A percentile compares a stretch with the other conserved stretches of the same genome.
Conservation (phyloP, 1,139 yeast genomes). For the Zygotorulaspora mrakii region DNA sequence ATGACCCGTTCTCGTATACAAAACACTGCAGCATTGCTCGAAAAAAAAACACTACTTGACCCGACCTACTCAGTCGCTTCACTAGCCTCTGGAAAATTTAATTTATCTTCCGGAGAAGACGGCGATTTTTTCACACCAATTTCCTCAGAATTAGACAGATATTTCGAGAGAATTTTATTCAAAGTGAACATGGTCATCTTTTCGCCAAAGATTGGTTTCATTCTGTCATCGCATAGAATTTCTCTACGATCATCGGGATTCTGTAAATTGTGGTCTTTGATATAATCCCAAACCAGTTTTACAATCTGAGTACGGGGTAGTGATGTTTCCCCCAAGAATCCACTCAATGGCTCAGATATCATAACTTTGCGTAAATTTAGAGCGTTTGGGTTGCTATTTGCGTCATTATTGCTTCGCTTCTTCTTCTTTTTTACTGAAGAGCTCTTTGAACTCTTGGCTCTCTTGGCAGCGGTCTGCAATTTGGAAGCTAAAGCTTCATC, state of each 20-base stretch:
- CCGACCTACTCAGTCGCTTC: not conserved
- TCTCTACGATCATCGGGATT: slow-evolving; percentile 65
- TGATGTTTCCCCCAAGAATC: slow-evolving; percentile 44
- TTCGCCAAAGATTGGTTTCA: slow-evolving; percentile 58
- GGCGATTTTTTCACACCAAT: slow-evolving; percentile 1
- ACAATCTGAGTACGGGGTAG: slow-evolving; percentile 69
- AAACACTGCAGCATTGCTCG: too few species aligned
- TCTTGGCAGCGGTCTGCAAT: slow-evolving; percentile 15
- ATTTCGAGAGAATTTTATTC: slow-evolving; percentile 58
- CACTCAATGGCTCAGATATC: slow-evolving; percentile 51
- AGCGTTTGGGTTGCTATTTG: slow-evolving; percentile 20
- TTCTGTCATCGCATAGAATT: slow-evolving; percentile 62
- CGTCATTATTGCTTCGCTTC: slow-evolving; percentile 17
- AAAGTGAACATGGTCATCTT: slow-evolving; percentile 61
- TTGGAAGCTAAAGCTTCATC: slow-evolving; percentile 35
- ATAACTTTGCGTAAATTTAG: slow-evolving; percentile 27
- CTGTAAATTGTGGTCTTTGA: slow-evolving; percentile 60
- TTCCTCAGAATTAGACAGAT: slow-evolving; percentile 38
- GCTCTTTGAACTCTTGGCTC: slow-evolving; percentile 10
- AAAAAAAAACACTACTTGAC: too few species aligned
- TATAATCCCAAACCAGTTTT: slow-evolving; percentile 69
- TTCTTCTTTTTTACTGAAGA: slow-evolving; percentile 30
- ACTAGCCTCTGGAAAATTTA: not conserved
- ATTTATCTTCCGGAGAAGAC: slow-evolving; percentile 1
- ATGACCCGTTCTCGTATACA: too few species aligned